Evolutionary conservation across 805 yeast genomes (phyloP), one percentile per base, ranked within the genome.

Genomic region (Suhomyces vadensis): DNA sequence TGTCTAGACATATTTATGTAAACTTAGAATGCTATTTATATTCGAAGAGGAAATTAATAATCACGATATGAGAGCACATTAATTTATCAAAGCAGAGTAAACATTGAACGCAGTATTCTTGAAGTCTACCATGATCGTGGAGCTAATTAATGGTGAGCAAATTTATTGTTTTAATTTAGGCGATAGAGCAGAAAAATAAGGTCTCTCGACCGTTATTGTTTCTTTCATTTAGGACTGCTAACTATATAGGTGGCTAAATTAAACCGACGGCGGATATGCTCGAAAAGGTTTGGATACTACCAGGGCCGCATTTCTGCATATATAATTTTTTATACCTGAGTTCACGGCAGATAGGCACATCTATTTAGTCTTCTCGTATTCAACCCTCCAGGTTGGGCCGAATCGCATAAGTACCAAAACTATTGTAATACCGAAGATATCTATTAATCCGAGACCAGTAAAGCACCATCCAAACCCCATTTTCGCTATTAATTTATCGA

Each of bases 401-500:
- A 44, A 50, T 20, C 41, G 43, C 6, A 56, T 41, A 22, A 61
- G 44, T n/a, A 54, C n/a, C 7, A 52, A 27, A 2, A 61, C 57
- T 27, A 52, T 37, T 0, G 31, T 47, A 10, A 59, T 42, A 4
- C 59, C 54, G 6, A 48, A 13, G 5, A 57, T 16, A 31, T 63
- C 54, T 6, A 61, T 27, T n/a, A 61, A 36, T 35, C 75, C 79
- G n/a, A 77, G 54, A 0, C 79, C 81, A 0, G 80, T 75, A 46
- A 77, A 78, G 46, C 79, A 75, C 81, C 81, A 77, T 0, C 81
- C 81, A 43, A 63, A 63, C 0, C 81, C 81, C 75, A 65, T 62
- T 35, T 33, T 42, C n/a, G 43, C 21, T 2, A 59, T 50, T 13
- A 67, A 36, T 27, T 67, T 64, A 11, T 71, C 64, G 11, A 78